Conservation (phyloP, 441 rosid genomes). For the Syzygium malaccense region DNA sequence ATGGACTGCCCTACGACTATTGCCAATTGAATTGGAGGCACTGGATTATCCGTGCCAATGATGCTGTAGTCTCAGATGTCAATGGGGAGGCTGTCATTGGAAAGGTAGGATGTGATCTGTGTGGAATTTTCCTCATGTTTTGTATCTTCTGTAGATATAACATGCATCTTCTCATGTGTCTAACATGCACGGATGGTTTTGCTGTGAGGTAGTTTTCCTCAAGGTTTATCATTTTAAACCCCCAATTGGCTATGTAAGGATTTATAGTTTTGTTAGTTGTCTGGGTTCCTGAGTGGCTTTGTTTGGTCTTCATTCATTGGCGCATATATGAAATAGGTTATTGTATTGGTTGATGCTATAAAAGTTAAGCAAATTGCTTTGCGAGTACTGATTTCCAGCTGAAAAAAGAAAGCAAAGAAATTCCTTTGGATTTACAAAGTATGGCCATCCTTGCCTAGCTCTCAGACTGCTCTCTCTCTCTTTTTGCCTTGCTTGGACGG, state of each 20-base stretch:
- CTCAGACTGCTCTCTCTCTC: background rate
- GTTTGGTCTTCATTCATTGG: background rate
- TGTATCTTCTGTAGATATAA: background rate
- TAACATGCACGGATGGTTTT: background rate
- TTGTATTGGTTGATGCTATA: background rate
- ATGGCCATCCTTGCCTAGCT: background rate
- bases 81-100: constrained; percentile 61
- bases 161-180: background rate
- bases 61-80: constrained; percentile 25
- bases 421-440: background rate
- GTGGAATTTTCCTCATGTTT: background rate
- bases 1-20: constrained; percentile 39
- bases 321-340: background rate
- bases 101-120: constrained; percentile 28
- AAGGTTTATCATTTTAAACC: background rate
- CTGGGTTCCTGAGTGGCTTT: background rate
- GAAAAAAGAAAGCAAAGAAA: background rate
- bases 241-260: background rate
- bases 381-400: background rate
- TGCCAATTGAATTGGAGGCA: constrained; percentile 61
- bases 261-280: background rate
- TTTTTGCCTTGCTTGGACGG: background rate
- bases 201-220: background rate
- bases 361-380: background rate
- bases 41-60: constrained; percentile 50